Percentiles rank a stretch among this genome's conserved stretches.
phyloP scores from a whole-genome alignment of 1,139 yeast genomes.

The Williopsis jadinii region DNA sequence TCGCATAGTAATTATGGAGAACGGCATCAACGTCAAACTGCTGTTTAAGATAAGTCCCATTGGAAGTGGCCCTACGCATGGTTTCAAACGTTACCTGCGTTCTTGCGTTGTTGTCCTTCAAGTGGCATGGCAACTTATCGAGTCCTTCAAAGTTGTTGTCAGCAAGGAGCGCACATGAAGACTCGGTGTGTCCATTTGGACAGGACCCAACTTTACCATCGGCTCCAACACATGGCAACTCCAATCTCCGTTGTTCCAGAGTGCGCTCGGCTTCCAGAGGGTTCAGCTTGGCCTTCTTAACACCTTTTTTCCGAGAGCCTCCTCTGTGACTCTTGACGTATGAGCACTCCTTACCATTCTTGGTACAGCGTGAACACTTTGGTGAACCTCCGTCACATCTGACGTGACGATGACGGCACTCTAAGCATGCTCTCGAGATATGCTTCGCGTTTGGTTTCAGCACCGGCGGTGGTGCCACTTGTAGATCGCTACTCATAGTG shows the following conservation, averaged over 20 bases:
- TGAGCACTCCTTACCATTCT: constrained; percentile 29
- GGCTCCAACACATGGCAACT: constrained; percentile 15
- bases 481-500: background rate
- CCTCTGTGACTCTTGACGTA: constrained; percentile 45
- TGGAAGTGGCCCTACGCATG: background rate
- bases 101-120: background rate
- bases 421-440: constrained; percentile 39
- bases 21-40: constrained; percentile 23
- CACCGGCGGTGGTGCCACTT: constrained; percentile 1
- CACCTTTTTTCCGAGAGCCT: constrained; percentile 43
- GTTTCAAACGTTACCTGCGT: constrained; percentile 5
- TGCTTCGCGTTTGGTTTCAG: constrained; percentile 25
- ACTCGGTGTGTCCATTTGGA: constrained; percentile 20
- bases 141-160: constrained; percentile 3
- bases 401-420: constrained; percentile 41
- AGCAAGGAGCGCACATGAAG: constrained; percentile 16
- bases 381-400: constrained; percentile 45
- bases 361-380: constrained; percentile 34
- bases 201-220: constrained; percentile 10
- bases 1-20: constrained; percentile 31
- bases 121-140: constrained; percentile 7
- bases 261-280: background rate
- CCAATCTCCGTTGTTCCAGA: background rate
- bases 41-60: constrained; percentile 9
- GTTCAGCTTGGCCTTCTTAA: constrained; percentile 16